Conservation (phyloP, 176 grass and related monocot species). For the Neostapfia colusana region DNA sequence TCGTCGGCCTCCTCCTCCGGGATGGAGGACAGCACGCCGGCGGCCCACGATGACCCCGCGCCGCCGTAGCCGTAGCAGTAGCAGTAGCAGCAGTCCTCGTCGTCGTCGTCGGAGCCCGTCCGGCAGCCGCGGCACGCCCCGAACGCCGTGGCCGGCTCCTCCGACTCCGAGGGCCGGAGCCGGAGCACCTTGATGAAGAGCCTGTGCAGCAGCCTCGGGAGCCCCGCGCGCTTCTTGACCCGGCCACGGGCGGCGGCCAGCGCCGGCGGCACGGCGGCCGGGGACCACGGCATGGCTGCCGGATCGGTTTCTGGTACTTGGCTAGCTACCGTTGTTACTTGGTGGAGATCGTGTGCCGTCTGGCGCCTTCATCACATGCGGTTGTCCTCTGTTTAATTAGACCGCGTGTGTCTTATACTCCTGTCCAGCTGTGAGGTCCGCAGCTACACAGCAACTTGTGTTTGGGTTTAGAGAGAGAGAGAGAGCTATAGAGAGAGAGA, state of each 20-base stretch:
- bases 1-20: slow-evolving; percentile 40
- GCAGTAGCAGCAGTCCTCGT: slow-evolving; percentile 43
- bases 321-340: not conserved
- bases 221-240: slow-evolving; percentile 35
- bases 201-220: slow-evolving; percentile 53
- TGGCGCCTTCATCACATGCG: not conserved
- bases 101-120: slow-evolving; percentile 36
- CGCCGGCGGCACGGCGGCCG: slow-evolving; percentile 25
- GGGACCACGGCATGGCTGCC: slow-evolving; percentile 20
- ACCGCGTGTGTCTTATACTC: not conserved
- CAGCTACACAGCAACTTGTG: not conserved
- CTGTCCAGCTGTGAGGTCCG: not conserved
- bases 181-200: slow-evolving; percentile 60
- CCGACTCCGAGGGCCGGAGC: slow-evolving; percentile 1
- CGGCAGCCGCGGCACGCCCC: slow-evolving; percentile 28
- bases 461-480: not conserved
- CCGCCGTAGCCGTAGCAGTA: slow-evolving; percentile 43
- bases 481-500: slow-evolving; percentile 15
- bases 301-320: not conserved
- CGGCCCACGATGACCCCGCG: slow-evolving; percentile 30
- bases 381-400: not conserved
- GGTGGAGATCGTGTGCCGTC: not conserved
- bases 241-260: not conserved
- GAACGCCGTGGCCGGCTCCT: not conserved
- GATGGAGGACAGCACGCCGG: slow-evolving; percentile 52